A percentile compares a stretch with the other conserved stretches of the same genome.
Conservation (phyloP, 2,329 filamentous ascomycete genomes). For the Penicillium sp. region DNA sequence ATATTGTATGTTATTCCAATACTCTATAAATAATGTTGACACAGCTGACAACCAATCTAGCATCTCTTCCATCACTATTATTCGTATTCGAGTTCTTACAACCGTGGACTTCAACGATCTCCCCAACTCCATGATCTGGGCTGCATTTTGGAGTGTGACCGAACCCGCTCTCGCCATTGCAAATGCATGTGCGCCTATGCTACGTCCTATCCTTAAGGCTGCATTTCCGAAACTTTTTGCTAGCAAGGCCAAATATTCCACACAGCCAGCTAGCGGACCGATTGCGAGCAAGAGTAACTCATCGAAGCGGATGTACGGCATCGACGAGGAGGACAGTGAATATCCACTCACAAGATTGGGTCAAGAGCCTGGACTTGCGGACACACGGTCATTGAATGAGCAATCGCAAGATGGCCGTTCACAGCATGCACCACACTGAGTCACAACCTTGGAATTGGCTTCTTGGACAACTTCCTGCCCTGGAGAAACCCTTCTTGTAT, state of each 20-base stretch:
- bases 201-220: constrained; percentile 23
- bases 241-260: constrained; percentile 6
- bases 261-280: background rate
- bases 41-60: constrained; percentile 6
- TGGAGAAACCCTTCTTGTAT: no score
- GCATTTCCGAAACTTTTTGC: constrained; percentile 14
- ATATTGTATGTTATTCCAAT: constrained; percentile 20
- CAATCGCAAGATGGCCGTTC: constrained; percentile 7
- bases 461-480: no score
- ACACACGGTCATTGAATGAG: constrained; percentile 9
- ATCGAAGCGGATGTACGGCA: background rate
- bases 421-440: background rate
- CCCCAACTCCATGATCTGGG: constrained; percentile 24
- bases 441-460: no score
- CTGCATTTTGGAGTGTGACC: constrained; percentile 29
- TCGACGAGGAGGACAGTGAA: constrained; percentile 15
- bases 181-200: constrained; percentile 27
- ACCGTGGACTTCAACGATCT: constrained; percentile 24
- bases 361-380: background rate
- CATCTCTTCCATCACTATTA: constrained; percentile 27
- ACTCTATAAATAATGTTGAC: background rate
- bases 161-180: constrained; percentile 26
- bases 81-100: constrained; percentile 25
- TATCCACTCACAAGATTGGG: constrained; percentile 10
- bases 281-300: constrained; percentile 6